Base-by-base conservation (phyloP, 768 basidiomycete genomes). In the Hypholoma sublateritium region DNA sequence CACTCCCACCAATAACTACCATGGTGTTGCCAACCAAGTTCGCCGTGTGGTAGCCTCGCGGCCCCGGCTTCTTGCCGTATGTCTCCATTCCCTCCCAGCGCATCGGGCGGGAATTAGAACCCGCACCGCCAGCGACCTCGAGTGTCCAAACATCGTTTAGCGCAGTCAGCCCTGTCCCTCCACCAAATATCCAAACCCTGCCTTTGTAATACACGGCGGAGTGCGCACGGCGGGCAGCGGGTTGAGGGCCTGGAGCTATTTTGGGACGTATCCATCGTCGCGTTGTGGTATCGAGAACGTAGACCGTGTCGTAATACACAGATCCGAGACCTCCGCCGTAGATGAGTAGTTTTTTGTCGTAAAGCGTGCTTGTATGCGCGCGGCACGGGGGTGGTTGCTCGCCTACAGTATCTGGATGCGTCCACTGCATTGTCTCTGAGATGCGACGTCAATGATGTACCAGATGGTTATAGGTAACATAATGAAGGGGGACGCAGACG, bases 101-200 rank as follows among this genome's bases (percentile, higher is more conserved):
- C 62, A 73, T 64, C 9, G 65, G 65, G 16, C 60, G 66, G 13
- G 56, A 61, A 1, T 60, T 49, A 2, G 44, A 60, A 6, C 65
- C 67, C 9, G 58, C 57, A 5, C 62, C 59, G 9, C 64, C 63
- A 42, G 52, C 67, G 74, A 79, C 83, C 56, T 96, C 92, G 21
- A 96, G 74, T 14, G 88, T 84, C 93, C 94, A 96, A 17, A 95
- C 74, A 69, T 97, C 95, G 62, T 92, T 91, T 54, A 97, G 77
- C 0, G 95, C 94, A n/a, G 82, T 83, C 74, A 88, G 77, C 0
- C 95, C 95, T 57, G 93, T 95, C 2, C 95, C 95, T n/a, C 95
- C 94, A 7, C 94, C 95, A 64, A 96, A 97, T 3, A 97, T 72
- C 77, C 90, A 92, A 0, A 98, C 80, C 66, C 83, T 87, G 56